Base-by-base conservation (phyloP, 768 basidiomycete genomes). In the Leccinum arenicola region DNA sequence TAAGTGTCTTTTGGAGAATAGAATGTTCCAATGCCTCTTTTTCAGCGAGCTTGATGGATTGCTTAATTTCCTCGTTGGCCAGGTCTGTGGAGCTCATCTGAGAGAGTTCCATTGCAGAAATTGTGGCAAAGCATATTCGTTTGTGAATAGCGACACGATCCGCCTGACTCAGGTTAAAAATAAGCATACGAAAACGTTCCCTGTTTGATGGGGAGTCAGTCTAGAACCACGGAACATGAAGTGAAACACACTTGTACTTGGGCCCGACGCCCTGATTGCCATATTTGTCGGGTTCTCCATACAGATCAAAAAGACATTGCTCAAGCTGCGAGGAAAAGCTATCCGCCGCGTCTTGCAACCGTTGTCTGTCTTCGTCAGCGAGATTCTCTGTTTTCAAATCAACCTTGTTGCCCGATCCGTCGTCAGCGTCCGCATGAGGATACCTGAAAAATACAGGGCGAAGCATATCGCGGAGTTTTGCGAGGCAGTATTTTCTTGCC, bases 131-230 rank as follows among this genome's bases (percentile, higher is more conserved):
- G 35, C 85, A 85, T 68, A 96, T 91, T 64, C 89, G 85, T 67
- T 82, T 84, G 72, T 94, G 91, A 64, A 96, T 83, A 60, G 80
- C 78, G 58, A 86, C 82, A 68, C 92, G 89, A 67, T 95, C 93
- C 68, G 78, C 76, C 75, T 94, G 86, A 77, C 82, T 89, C 68
- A 96, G 76, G 75, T 96, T 96, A 76, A 93, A 96, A 59, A 84
- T 85, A 53, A 95, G 80, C 82, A 88, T 95, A 59, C 93, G 86
- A 77, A 94, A 95, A 67, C 92, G 91, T 75, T 93, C 89, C 79
- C 92, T 94, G 60, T 31, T 59, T 40, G 50, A 65, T 35, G 15
- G 49, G 60, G 21, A 56, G 21, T 68, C 58, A 59, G 23, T 54
- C 2, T 38, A 38, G 53, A 27, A 47, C 33, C 12, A 40, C 50